Evolutionary conservation across 345 rosid species (phyloP), one percentile per base, ranked within the genome.

Genomic region (Murraya koenigii): DNA sequence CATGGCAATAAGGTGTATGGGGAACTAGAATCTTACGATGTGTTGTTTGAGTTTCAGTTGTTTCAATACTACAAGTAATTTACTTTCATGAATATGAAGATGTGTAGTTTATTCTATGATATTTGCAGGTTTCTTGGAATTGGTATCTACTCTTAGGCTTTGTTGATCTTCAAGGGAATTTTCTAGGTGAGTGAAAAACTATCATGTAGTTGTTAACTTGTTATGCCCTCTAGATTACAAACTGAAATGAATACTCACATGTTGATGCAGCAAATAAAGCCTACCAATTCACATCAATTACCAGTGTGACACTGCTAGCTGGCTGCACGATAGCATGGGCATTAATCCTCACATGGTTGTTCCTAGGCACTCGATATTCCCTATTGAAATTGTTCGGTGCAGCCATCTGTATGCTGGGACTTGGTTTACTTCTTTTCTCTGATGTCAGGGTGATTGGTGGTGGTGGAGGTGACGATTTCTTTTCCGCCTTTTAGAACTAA

Each of bases 131-230:
- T 77, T 62, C 86, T 72, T 88, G 88, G 91, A 85, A 88, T 61
- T 89, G 90, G 92, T 89, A 88, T 84, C 91, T 88, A 30, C 86
- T 88, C 38, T 72, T 91, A 35, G 89, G 90, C 36, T 84, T 86
- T 74, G 78, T 85, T 77, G 93, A 91, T 75, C 91, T 89, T 54
- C 89, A 89, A 81, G 95, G 88, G 38, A 89, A 82, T 77, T 88
- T 74, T 80, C 89, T 88, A 65, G 86, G 93, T 89, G 74, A 80
- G 92, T 82, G 26, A 78, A 47, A 58, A n/a, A 22, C 17, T 49
- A 17, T 8, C 22, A 2, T 30, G 32, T 30, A 30, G 32, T 30
- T 30, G 32, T 30, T 30, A 30, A 22, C 5, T 23, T n/a, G 36
- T 47, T 36, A 26, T 38, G 23, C 23, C 38, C 23, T 66, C 74